A percentile compares a stretch with the other conserved stretches of the same genome.
phyloP scores from a whole-genome alignment of 2,329 filamentous ascomycete genomes.

The Pleurostoma richardsiae region DNA sequence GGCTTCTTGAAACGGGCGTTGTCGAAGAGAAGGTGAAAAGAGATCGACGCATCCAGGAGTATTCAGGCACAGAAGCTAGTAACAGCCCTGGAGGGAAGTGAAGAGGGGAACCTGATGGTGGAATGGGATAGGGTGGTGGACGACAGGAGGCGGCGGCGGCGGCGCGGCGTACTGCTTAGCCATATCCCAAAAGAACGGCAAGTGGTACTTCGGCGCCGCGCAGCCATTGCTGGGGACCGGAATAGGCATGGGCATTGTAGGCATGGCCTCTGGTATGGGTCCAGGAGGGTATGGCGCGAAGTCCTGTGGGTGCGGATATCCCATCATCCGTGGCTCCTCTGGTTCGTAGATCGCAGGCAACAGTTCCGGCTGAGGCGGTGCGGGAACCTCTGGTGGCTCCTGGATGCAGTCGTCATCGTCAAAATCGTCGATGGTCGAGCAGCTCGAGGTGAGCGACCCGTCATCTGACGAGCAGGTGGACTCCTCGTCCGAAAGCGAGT shows the following conservation, averaged over 20 bases:
- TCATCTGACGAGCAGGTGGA: conserved; percentile 46
- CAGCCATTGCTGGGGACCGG: conserved; percentile 15
- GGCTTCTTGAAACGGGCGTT: too few relatives aligned
- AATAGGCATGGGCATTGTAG: conserved; percentile 21
- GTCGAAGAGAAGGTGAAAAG: too few relatives aligned
- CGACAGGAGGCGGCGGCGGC: conserved; percentile 28
- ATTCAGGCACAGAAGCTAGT: conserved; percentile 24
- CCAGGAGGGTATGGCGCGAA: conserved; percentile 40
- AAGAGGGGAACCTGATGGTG: conserved; percentile 49
- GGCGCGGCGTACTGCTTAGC: conserved; percentile 46
- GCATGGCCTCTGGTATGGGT: conserved; percentile 29
- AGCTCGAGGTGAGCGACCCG: conserved; percentile 50
- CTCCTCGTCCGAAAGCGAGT: conserved; percentile 26
- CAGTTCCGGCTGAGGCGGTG: conserved; percentile 22
- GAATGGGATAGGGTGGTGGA: conserved; percentile 43
- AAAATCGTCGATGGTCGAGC: conserved; percentile 45
- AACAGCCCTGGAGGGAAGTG: conserved; percentile 45
- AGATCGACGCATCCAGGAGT: too few relatives aligned
- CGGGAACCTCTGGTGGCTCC: conserved; percentile 34
- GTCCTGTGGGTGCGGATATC: conserved; percentile 34
- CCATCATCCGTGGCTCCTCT: conserved; percentile 34
- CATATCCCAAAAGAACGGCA: conserved; percentile 45
- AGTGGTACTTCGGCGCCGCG: conserved; percentile 41
- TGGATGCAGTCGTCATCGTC: conserved; percentile 42
- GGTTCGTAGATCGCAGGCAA: conserved; percentile 35